Evolutionary conservation across 2,329 filamentous ascomycete species (phyloP).

Genomic region (Bipolaris victoriae): DNA sequence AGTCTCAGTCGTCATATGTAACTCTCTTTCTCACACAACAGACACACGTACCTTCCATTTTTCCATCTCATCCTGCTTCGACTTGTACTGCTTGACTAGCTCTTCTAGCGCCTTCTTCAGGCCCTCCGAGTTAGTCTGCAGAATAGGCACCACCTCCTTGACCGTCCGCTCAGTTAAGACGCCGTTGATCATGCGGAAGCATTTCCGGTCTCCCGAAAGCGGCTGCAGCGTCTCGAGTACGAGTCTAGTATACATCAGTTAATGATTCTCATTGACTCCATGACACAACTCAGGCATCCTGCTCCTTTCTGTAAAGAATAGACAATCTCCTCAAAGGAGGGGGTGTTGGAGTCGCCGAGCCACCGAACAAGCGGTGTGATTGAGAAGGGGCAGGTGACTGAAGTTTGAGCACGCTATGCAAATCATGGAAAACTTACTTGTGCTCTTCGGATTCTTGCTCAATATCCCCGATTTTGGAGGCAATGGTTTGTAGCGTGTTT

Average conservation of each 20-base stretch:
- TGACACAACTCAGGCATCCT: background rate
- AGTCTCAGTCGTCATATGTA: background rate
- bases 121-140: constrained; percentile 93
- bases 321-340: background rate
- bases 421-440: constrained; percentile 68
- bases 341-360: background rate
- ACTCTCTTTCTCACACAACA: background rate
- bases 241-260: constrained; percentile 64
- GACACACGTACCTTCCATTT: constrained; percentile 85
- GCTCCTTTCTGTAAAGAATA: background rate
- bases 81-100: constrained; percentile 94
- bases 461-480: constrained; percentile 95
- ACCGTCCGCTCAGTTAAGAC: constrained; percentile 94
- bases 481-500: constrained; percentile 83
- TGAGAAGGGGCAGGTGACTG: background rate
- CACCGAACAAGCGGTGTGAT: constrained; percentile 7
- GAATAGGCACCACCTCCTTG: constrained; percentile 85
- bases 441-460: constrained; percentile 98
- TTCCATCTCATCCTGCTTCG: constrained; percentile 92
- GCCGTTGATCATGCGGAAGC: constrained; percentile 98
- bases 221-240: constrained; percentile 91
- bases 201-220: constrained; percentile 84
- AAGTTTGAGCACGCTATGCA: background rate
- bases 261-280: background rate
- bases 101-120: constrained; percentile 94